Conservation (phyloP, 2,329 filamentous ascomycete species). For the Calonectria pauciramosa region DNA sequence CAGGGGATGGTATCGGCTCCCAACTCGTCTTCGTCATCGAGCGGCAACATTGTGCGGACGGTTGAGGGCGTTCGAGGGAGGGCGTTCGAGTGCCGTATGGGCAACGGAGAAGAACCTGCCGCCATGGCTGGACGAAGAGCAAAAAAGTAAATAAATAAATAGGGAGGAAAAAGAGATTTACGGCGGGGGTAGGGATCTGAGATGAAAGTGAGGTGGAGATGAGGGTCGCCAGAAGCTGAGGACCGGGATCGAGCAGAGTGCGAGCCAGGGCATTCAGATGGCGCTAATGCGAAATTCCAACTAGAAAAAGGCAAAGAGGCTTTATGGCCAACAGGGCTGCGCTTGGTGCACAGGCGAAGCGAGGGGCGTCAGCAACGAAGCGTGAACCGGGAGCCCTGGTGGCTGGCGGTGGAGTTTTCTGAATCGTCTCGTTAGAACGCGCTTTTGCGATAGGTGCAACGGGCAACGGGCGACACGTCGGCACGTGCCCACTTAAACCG, state of each 20-base stretch:
- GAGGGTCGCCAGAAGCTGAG: conserved; percentile 31
- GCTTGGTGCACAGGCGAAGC: conserved; percentile 26
- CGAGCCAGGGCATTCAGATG: conserved; percentile 10
- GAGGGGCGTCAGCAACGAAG: conserved; percentile 21
- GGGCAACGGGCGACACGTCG: conserved; percentile 39
- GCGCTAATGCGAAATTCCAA: background rate
- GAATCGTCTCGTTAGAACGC: conserved; percentile 30
- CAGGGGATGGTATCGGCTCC: conserved; percentile 61
- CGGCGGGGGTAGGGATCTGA: conserved; percentile 24
- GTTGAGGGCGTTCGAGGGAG: conserved; percentile 46
- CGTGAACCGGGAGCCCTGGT: conserved; percentile 13
- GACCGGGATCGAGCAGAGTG: conserved; percentile 27
- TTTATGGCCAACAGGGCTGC: conserved; percentile 14
- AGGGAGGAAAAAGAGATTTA: conserved; percentile 25
- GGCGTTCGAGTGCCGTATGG: conserved; percentile 47
- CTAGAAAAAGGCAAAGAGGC: conserved; percentile 6
- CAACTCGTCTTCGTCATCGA: conserved; percentile 62
- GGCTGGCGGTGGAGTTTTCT: conserved; percentile 36
- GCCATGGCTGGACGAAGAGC: conserved; percentile 43
- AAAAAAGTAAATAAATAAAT: conserved; percentile 13
- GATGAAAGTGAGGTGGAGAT: conserved; percentile 21
- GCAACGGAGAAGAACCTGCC: conserved; percentile 48
- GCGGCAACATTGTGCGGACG: conserved; percentile 37
- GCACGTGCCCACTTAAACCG: conserved; percentile 38
- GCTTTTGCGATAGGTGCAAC: conserved; percentile 30